phyloP scores from a whole-genome alignment of 2,329 filamentous ascomycete genomes.

The Tolypocladium album region DNA sequence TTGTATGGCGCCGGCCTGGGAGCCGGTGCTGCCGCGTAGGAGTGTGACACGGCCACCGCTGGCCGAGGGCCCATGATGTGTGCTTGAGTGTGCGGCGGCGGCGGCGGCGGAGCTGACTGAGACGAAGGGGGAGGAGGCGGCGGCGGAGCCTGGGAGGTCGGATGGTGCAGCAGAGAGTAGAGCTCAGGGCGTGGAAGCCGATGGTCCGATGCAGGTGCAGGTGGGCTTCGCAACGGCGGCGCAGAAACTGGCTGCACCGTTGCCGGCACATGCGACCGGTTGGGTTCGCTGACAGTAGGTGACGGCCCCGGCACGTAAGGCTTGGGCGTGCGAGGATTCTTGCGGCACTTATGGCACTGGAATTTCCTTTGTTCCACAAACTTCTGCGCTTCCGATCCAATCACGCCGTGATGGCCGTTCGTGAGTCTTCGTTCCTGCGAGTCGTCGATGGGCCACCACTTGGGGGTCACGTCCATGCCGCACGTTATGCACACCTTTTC shows the following conservation, averaged over 20 bases:
- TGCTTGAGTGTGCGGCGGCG: conserved; percentile 9
- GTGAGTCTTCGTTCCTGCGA: conserved; percentile 38
- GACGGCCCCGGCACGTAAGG: conserved; percentile 12
- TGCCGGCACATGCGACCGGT: conserved; percentile 8
- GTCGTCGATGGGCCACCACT: conserved; percentile 56
- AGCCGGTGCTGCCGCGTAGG: conserved; percentile 15
- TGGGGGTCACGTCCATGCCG: conserved; percentile 60
- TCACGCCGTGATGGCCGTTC: conserved; percentile 38
- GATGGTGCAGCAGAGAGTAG: conserved; percentile 8
- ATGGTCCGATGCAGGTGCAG: conserved; percentile 13
- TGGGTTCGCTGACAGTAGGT: conserved; percentile 9
- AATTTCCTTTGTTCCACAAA: conserved; percentile 50
- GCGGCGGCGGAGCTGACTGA: conserved; percentile 1
- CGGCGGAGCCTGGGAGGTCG: conserved; percentile 2
- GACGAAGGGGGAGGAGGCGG: conserved; percentile 2
- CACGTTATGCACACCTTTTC: conserved; percentile 54
- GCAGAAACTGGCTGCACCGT: conserved; percentile 8
- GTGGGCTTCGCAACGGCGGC: conserved; percentile 16
- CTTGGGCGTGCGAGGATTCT: conserved; percentile 35
- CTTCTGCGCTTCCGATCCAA: conserved; percentile 46
- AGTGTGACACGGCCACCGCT: conserved; percentile 11
- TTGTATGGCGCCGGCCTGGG: conserved; percentile 16
- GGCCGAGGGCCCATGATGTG: conserved; percentile 17
- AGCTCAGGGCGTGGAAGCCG: conserved; percentile 10
- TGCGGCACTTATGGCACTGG: conserved; percentile 68